phyloP scores from a whole-genome alignment of 2,329 filamentous ascomycete genomes.

The Zymoseptoria passerinii region DNA sequence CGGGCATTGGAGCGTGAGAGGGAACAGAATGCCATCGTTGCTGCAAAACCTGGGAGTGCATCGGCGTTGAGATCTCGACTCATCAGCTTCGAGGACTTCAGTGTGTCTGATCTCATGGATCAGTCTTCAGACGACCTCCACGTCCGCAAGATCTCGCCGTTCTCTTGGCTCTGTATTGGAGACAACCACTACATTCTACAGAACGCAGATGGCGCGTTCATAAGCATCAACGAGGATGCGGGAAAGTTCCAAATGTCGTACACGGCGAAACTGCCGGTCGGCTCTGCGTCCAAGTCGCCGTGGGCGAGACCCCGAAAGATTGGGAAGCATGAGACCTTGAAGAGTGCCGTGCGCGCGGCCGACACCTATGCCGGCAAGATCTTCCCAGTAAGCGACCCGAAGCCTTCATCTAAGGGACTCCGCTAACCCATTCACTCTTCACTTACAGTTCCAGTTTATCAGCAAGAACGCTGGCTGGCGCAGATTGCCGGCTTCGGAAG shows the following conservation, averaged over 20 bases:
- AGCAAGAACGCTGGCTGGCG: constrained; percentile 62
- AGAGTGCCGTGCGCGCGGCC: constrained; percentile 71
- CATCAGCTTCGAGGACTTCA: constrained; percentile 83
- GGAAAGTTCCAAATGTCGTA: constrained; percentile 34
- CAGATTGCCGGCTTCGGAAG: constrained; percentile 49
- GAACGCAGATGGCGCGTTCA: constrained; percentile 51
- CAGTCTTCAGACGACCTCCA: constrained; percentile 72
- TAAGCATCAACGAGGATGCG: constrained; percentile 39
- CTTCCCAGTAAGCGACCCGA: constrained; percentile 11
- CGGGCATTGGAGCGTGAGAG: constrained; percentile 35
- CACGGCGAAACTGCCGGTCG: constrained; percentile 33
- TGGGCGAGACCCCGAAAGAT: constrained; percentile 63
- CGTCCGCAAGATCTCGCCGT: constrained; percentile 64
- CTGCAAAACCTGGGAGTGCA: background rate
- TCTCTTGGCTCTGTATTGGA: constrained; percentile 78
- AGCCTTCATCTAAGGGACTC: background rate
- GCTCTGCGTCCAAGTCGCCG: constrained; percentile 39
- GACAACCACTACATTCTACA: constrained; percentile 62
- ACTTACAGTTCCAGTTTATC: constrained; percentile 52
- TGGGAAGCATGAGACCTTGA: constrained; percentile 56
- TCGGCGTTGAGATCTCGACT: constrained; percentile 1
- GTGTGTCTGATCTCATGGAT: constrained; percentile 79
- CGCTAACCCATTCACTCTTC: background rate
- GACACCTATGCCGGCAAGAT: constrained; percentile 51
- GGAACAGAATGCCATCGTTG: constrained; percentile 28